These are phyloP conservation scores for barrel medic (Medicago truncatula) DNA, from an alignment of 306 rosid species.

Conservation along the genomic window DNA sequence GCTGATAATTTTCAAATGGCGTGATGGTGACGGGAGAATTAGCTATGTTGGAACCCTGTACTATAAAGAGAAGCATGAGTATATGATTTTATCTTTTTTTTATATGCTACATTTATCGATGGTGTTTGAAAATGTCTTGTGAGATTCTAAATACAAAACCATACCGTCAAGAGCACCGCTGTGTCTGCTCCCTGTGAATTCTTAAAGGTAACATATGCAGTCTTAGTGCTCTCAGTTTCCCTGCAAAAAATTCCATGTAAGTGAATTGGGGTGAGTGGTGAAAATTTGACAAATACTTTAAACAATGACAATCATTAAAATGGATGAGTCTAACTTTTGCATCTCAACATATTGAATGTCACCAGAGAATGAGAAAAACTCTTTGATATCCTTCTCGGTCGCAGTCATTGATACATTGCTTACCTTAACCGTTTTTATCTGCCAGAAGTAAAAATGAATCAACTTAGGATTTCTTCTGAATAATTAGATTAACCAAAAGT, in stretches of 20 bases:
- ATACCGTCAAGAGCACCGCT: slow-evolving; percentile 73
- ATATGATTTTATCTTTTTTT: neutral
- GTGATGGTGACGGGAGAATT: slow-evolving; percentile 60
- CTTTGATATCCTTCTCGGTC: slow-evolving; percentile 61
- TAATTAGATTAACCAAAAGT: neutral
- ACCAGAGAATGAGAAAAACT: slow-evolving; percentile 84
- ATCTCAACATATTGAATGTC: slow-evolving; percentile 70
- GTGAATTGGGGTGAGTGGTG: no score
- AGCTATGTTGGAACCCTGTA: slow-evolving; percentile 69
- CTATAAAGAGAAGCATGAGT: neutral
- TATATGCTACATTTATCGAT: neutral
- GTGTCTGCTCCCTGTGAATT: slow-evolving; percentile 76
- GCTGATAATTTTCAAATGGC: slow-evolving; percentile 65
- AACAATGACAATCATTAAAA: neutral
- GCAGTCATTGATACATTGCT: slow-evolving; percentile 64
- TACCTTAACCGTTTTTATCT: slow-evolving; percentile 71
- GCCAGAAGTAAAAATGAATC: slow-evolving; percentile 27
- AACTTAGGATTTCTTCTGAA: neutral
- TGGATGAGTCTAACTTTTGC: slow-evolving; percentile 57
- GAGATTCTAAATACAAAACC: slow-evolving; percentile 26
- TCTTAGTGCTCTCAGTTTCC: slow-evolving; percentile 66
- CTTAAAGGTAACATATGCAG: slow-evolving; percentile 79
- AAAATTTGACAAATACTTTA: no score
- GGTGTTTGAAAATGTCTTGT: neutral
- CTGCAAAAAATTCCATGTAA: slow-evolving; percentile 35